These are phyloP conservation scores for Wickerhamomyces canadensis DNA, from an alignment of 805 yeast species.

Conservation along the genomic window DNA sequence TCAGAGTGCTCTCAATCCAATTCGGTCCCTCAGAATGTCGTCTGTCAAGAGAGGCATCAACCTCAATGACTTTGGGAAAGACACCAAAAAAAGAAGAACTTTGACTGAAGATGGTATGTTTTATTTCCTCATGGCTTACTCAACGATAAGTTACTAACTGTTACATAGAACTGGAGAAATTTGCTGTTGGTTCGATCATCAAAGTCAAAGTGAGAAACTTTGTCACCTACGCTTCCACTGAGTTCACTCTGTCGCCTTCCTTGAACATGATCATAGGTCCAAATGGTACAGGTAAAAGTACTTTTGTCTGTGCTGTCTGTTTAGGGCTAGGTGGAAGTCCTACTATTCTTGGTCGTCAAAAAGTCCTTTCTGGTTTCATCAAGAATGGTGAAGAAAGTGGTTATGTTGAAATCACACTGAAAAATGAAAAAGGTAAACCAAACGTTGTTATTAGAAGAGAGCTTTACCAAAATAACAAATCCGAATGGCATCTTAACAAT, in stretches of 20 bases:
- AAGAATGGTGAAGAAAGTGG: slow-evolving; percentile 49
- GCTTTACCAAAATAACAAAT: slow-evolving; percentile 30
- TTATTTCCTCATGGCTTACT: slow-evolving; percentile 2
- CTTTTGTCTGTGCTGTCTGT: slow-evolving; percentile 89
- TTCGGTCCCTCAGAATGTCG: no score
- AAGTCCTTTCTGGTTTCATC: slow-evolving; percentile 58
- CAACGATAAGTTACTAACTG: slow-evolving; percentile 3
- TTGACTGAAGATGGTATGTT: slow-evolving; percentile 3
- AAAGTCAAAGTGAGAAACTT: slow-evolving; percentile 55
- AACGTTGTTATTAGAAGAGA: slow-evolving; percentile 36
- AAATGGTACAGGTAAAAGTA: slow-evolving; percentile 93
- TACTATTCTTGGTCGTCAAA: slow-evolving; percentile 65
- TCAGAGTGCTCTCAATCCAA: no score
- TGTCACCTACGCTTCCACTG: slow-evolving; percentile 65
- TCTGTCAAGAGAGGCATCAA: slow-evolving; percentile 1
- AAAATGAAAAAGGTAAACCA: slow-evolving; percentile 30
- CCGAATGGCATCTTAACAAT: slow-evolving; percentile 49
- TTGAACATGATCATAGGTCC: slow-evolving; percentile 94
- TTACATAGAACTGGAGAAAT: slow-evolving; percentile 23
- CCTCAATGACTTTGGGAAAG: slow-evolving; percentile 12
- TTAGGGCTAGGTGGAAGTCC: slow-evolving; percentile 81
- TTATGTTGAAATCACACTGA: slow-evolving; percentile 31
- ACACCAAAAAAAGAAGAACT: slow-evolving; percentile 3
- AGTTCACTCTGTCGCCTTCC: slow-evolving; percentile 73
- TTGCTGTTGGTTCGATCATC: slow-evolving; percentile 43